Evolutionary conservation across 106 monocot species (phyloP), one percentile per base, ranked within the genome.

Genomic region (Xerophyta viscosa): DNA sequence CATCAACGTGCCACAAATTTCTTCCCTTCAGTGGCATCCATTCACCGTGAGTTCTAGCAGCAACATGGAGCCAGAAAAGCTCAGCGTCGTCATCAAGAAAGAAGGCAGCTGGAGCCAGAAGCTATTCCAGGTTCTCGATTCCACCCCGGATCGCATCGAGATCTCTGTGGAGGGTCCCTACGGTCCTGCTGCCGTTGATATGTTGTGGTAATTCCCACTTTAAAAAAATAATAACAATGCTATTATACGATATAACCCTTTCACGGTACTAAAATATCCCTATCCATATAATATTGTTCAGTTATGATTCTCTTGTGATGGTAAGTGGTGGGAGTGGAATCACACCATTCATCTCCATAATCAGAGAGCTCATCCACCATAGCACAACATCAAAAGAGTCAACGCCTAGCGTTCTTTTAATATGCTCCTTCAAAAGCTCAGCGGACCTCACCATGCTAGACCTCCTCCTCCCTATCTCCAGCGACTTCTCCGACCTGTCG

Each of bases 271-370:
- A n/a, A n/a, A n/a, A n/a, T n/a, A n/a, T n/a, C n/a, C n/a, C n/a
- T n/a, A n/a, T n/a, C n/a, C n/a, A n/a, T n/a, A n/a, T n/a, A n/a
- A n/a, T n/a, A n/a, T n/a, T 39, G 18, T 59, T 49, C 75, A 86
- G 87, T 31, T 76, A 87, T 53, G 76, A 92, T 31, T 73, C 86
- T 3, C 30, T 92, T 22, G 56, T 92, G 14, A 41, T 92, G 56
- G 64, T 92, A 18, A 87, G 92, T 11, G 92, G 92, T 15, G 92
- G 92, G 58, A 82, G 92, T 43, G 92, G 92, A 23, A 77, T 92
- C 52, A 71, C 92, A 13, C 79, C 92, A 7, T 92, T 79, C 71
- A 79, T 92, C 49, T 78, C 86, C 37, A 60, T 92, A 28, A 83
- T 92, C 48, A 62, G 92, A 36, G 54, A 83, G 29, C 61, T 92